Evolutionary conservation across 2,329 filamentous ascomycete species (phyloP).

Genomic region (Aphanoascus verrucosus): DNA sequence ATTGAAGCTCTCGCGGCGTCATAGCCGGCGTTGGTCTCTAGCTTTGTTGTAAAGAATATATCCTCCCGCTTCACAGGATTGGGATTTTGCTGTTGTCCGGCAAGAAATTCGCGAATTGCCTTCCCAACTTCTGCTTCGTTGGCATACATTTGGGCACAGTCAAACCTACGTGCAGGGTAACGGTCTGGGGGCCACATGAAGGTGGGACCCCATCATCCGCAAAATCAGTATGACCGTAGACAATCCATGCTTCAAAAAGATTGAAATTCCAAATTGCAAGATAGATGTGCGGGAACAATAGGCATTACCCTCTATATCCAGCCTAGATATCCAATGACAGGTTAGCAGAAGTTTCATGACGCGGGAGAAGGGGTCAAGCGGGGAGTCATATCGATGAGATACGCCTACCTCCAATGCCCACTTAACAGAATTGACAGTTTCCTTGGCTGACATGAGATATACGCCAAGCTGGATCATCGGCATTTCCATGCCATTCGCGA

Average conservation of each 20-base stretch:
- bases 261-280: not conserved
- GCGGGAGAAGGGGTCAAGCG: not conserved
- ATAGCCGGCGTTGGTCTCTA: slow-evolving; percentile 42
- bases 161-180: slow-evolving; percentile 37
- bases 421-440: slow-evolving; percentile 45
- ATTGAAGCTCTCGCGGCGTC: slow-evolving; percentile 43
- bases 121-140: slow-evolving; percentile 45
- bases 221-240: not conserved
- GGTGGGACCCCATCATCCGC: not conserved
- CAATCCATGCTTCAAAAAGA: no score
- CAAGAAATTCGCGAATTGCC: slow-evolving; percentile 44
- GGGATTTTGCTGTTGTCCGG: slow-evolving; percentile 29
- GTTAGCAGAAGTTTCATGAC: not conserved
- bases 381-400: not conserved
- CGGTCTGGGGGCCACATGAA: not conserved
- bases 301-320: slow-evolving; percentile 11
- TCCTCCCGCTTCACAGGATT: slow-evolving; percentile 36
- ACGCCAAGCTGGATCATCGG: slow-evolving; percentile 11
- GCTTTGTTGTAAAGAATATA: slow-evolving; percentile 43
- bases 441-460: slow-evolving; percentile 18
- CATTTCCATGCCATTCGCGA: slow-evolving; percentile 12
- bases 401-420: slow-evolving; percentile 42
- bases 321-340: slow-evolving; percentile 1
- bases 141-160: slow-evolving; percentile 46
- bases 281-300: not conserved